These are phyloP conservation scores for Globisporangium rhizosaccharum DNA, from an alignment of 352 stramenopile species.

Conservation along the genomic window DNA sequence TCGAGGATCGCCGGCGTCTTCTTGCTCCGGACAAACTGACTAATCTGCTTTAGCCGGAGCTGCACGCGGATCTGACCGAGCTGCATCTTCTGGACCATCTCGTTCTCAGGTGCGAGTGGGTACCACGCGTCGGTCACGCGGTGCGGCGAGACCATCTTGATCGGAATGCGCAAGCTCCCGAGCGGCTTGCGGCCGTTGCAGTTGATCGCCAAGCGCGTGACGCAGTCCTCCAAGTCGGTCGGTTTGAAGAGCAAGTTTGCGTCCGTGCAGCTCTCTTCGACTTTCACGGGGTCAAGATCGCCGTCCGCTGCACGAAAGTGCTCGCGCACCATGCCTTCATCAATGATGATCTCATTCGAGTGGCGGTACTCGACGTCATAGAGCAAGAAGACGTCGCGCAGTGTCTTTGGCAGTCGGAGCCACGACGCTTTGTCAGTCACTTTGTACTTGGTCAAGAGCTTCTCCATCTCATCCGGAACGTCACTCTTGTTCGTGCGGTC, in stretches of 20 bases:
- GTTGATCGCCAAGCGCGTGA: slow-evolving; percentile 48
- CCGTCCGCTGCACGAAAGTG: slow-evolving; percentile 48
- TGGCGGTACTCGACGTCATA: slow-evolving; percentile 70
- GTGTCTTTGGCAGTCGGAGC: slow-evolving; percentile 32
- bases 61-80: slow-evolving; percentile 58
- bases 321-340: slow-evolving; percentile 56
- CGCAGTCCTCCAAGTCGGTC: slow-evolving; percentile 60
- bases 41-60: slow-evolving; percentile 29
- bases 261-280: slow-evolving; percentile 52
- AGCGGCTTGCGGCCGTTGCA: slow-evolving; percentile 41
- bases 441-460: slow-evolving; percentile 42
- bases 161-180: slow-evolving; percentile 55
- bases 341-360: slow-evolving; percentile 48
- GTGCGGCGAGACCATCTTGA: slow-evolving; percentile 56
- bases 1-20: slow-evolving; percentile 25
- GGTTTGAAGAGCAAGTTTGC: slow-evolving; percentile 59
- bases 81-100: slow-evolving; percentile 62
- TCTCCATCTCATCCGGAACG: slow-evolving; percentile 24
- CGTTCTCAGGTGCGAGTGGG: slow-evolving; percentile 46
- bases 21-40: slow-evolving; percentile 31
- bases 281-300: slow-evolving; percentile 51
- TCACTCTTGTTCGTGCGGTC: slow-evolving; percentile 24
- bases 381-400: slow-evolving; percentile 60
- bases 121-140: slow-evolving; percentile 62
- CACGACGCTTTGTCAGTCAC: slow-evolving; percentile 49